These are phyloP conservation scores for Auriscalpium microsporum DNA, from an alignment of 768 basidiomycete genomes.

Conservation along the genomic window DNA sequence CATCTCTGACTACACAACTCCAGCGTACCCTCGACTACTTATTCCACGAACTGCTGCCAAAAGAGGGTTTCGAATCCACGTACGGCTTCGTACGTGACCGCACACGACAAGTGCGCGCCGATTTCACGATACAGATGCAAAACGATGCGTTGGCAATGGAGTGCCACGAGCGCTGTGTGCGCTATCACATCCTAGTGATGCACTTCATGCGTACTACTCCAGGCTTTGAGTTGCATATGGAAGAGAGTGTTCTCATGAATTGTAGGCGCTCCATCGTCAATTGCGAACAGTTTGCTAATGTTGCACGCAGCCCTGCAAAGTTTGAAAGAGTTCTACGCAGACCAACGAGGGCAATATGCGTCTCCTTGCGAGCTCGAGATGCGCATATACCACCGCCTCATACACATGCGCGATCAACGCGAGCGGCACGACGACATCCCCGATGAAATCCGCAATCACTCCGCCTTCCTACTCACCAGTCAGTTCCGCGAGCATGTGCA, in stretches of 20 bases:
- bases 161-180: slow-evolving; percentile 87
- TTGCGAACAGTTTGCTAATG: background rate
- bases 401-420: slow-evolving; percentile 79
- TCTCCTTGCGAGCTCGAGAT: slow-evolving; percentile 90
- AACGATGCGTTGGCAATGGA: slow-evolving; percentile 73
- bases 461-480: slow-evolving; percentile 77
- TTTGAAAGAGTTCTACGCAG: slow-evolving; percentile 89
- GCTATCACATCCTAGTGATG: slow-evolving; percentile 84
- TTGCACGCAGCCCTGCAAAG: slow-evolving; percentile 70
- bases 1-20: background rate
- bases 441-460: slow-evolving; percentile 52
- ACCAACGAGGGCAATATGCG: slow-evolving; percentile 55
- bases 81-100: slow-evolving; percentile 89
- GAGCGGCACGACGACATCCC: slow-evolving; percentile 74
- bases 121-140: slow-evolving; percentile 89
- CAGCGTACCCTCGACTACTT: slow-evolving; percentile 89
- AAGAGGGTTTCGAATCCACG: slow-evolving; percentile 59
- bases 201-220: slow-evolving; percentile 51
- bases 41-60: slow-evolving; percentile 70
- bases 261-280: slow-evolving; percentile 41
- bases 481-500: slow-evolving; percentile 77
- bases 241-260: slow-evolving; percentile 88
- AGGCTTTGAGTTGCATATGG: slow-evolving; percentile 58
- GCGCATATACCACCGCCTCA: slow-evolving; percentile 88
- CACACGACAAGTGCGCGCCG: slow-evolving; percentile 81